Evolutionary conservation across 208 protist species (phyloP).

Genomic region (Crithidia brevicula): DNA sequence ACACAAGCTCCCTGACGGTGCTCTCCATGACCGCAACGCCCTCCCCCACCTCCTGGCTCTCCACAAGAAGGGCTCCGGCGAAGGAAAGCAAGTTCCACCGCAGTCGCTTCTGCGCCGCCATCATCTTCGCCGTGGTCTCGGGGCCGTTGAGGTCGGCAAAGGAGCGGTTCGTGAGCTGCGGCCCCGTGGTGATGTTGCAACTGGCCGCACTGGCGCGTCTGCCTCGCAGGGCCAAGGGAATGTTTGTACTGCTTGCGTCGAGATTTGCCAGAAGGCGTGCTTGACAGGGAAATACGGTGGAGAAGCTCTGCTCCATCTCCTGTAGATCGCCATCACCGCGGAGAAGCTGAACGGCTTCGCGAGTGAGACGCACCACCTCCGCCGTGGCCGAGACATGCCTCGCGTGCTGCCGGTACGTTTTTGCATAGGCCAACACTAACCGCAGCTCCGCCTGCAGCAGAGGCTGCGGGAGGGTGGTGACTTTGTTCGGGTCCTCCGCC

Average conservation of each 20-base stretch:
- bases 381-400: slow-evolving; percentile 1
- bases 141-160: background rate
- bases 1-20: slow-evolving; percentile 52
- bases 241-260: slow-evolving; percentile 10
- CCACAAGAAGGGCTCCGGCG: slow-evolving; percentile 42
- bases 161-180: background rate
- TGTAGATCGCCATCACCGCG: slow-evolving; percentile 42
- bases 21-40: slow-evolving; percentile 48
- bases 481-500: slow-evolving; percentile 1
- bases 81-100: slow-evolving; percentile 57
- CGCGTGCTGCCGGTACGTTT: too few relatives aligned
- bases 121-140: slow-evolving; percentile 15
- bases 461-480: slow-evolving; percentile 10
- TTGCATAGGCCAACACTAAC: slow-evolving; percentile 37
- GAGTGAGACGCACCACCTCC: slow-evolving; percentile 24
- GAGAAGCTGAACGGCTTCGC: slow-evolving; percentile 47
- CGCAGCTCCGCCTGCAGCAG: slow-evolving; percentile 46
- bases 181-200: slow-evolving; percentile 12
- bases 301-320: slow-evolving; percentile 52
- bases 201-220: slow-evolving; percentile 7
- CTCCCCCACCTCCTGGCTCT: slow-evolving; percentile 25
- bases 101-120: slow-evolving; percentile 41
- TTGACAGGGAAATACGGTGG: slow-evolving; percentile 35
- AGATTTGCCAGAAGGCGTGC: background rate
- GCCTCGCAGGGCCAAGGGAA: slow-evolving; percentile 1